phyloP scores from a whole-genome alignment of 139 green algal species.

The Zygnema cylindricum region DNA sequence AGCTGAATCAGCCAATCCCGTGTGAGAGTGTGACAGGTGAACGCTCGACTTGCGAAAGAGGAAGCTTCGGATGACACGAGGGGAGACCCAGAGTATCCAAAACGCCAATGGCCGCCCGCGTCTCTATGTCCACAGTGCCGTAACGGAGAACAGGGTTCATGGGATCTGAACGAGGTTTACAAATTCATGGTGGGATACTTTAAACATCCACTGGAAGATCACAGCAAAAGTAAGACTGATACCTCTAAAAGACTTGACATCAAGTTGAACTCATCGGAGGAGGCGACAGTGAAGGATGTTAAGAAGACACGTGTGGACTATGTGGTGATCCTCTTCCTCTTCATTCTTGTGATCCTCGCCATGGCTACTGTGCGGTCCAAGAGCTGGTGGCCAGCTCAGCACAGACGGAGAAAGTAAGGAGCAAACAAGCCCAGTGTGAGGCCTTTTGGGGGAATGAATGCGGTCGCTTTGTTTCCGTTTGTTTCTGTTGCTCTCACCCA shows the following conservation, averaged over 20 bases:
- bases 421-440: not conserved
- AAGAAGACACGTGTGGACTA: not conserved
- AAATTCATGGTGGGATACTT: slow-evolving; percentile 1
- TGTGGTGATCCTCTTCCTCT: not conserved
- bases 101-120: slow-evolving; percentile 71
- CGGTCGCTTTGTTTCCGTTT: not conserved
- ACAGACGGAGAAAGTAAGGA: not conserved
- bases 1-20: not conserved
- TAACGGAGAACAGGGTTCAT: not conserved
- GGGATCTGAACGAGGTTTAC: slow-evolving; percentile 1
- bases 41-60: slow-evolving; percentile 66
- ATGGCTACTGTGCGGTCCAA: not conserved
- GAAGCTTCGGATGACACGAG: slow-evolving; percentile 64
- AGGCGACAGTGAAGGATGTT: not conserved
- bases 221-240: not conserved
- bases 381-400: not conserved
- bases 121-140: slow-evolving; percentile 64
- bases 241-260: not conserved
- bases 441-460: no score
- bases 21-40: slow-evolving; percentile 75
- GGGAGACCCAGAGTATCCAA: slow-evolving; percentile 75
- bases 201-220: not conserved
- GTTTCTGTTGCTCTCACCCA: not conserved
- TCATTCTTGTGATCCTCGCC: not conserved
- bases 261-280: not conserved